Conservation (phyloP, 495 filamentous ascomycete species). For the Xanthoparmelia taractica region DNA sequence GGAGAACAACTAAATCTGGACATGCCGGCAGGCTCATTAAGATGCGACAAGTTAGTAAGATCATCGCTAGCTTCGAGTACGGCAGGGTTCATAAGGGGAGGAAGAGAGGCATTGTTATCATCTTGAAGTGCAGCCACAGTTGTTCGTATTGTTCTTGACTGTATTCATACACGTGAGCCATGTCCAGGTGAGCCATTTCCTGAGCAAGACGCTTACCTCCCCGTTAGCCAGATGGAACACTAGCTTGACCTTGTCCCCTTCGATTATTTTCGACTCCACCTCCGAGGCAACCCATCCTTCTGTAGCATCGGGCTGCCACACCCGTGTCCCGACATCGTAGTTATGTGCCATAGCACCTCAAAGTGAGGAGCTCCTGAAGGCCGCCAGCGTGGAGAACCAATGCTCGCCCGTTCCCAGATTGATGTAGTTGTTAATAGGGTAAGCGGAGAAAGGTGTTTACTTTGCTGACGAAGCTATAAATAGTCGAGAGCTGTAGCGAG, state of each 20-base stretch:
- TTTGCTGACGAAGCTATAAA: slow-evolving; percentile 1
- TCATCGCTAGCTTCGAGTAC: slow-evolving; percentile 99
- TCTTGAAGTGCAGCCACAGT: slow-evolving; percentile 71
- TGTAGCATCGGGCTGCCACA: slow-evolving; percentile 91
- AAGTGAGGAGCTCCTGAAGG: slow-evolving; percentile 17
- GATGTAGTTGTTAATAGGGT: background rate
- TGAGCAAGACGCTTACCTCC: slow-evolving; percentile 55
- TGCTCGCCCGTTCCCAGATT: slow-evolving; percentile 2
- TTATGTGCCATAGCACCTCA: slow-evolving; percentile 70
- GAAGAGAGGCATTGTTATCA: slow-evolving; percentile 61
- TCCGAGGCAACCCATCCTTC: slow-evolving; percentile 98
- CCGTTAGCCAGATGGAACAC: slow-evolving; percentile 84
- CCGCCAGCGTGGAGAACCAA: slow-evolving; percentile 14
- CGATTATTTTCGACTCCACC: slow-evolving; percentile 75
- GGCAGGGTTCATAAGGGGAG: slow-evolving; percentile 94
- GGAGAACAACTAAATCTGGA: background rate
- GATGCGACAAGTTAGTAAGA: slow-evolving; percentile 91
- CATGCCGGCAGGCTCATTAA: slow-evolving; percentile 97
- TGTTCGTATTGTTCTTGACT: slow-evolving; percentile 77
- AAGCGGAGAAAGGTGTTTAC: background rate
- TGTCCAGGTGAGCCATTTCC: slow-evolving; percentile 7
- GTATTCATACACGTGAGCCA: slow-evolving; percentile 24
- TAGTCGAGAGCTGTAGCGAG: background rate
- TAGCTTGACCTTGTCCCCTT: slow-evolving; percentile 79
- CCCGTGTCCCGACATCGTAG: slow-evolving; percentile 95